Evolutionary conservation across 768 basidiomycete genomes (phyloP).

Genomic region (Goffeauzyma gilvescens): DNA sequence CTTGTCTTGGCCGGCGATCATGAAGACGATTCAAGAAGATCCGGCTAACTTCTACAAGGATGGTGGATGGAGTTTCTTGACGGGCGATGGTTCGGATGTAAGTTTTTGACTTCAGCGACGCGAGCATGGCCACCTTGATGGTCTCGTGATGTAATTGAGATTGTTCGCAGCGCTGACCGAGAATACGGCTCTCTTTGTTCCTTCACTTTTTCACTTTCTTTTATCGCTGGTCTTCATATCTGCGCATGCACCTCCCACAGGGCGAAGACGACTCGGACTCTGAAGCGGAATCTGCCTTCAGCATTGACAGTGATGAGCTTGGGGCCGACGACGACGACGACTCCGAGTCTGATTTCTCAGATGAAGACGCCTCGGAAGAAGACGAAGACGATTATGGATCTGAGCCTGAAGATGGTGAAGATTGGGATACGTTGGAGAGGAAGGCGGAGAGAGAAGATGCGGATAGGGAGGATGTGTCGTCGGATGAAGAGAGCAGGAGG

Average conservation of each 20-base stretch:
- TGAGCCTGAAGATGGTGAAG: slow-evolving; percentile 51
- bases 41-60: slow-evolving; percentile 87
- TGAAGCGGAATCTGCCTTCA: slow-evolving; percentile 19
- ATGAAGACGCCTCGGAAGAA: slow-evolving; percentile 18
- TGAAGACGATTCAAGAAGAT: slow-evolving; percentile 95
- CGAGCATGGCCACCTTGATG: too few relatives aligned
- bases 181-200: slow-evolving; percentile 44
- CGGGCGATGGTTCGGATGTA: slow-evolving; percentile 49
- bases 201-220: neutral
- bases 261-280: slow-evolving; percentile 16
- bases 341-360: slow-evolving; percentile 32
- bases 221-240: slow-evolving; percentile 2
- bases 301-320: slow-evolving; percentile 29
- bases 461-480: slow-evolving; percentile 22
- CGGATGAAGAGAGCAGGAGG: slow-evolving; percentile 24
- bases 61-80: slow-evolving; percentile 89
- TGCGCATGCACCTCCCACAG: neutral
- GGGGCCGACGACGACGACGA: slow-evolving; percentile 36
- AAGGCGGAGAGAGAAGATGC: slow-evolving; percentile 64
- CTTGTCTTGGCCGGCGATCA: slow-evolving; percentile 91
- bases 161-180: slow-evolving; percentile 41
- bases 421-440: slow-evolving; percentile 87
- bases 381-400: slow-evolving; percentile 23
- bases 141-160: too few relatives aligned
- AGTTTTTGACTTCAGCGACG: slow-evolving; percentile 38